Base-by-base conservation (phyloP, 2,329 filamentous ascomycete genomes). In the Huntiella savannae region DNA sequence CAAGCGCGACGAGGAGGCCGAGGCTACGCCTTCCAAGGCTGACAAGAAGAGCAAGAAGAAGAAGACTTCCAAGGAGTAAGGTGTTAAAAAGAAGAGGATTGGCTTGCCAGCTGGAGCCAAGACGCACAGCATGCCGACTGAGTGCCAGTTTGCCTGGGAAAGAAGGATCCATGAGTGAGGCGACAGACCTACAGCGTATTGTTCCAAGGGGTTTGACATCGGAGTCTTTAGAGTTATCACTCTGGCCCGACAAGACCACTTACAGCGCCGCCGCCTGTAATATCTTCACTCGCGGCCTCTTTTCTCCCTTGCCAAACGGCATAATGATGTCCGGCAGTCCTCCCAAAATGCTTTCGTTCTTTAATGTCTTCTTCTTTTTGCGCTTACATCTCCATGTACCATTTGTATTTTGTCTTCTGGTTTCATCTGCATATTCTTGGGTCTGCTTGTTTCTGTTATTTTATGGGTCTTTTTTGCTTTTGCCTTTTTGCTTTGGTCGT, bases 1-100 rank as follows among this genome's bases (percentile, higher is more conserved):
- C 32, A 83, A 84, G 72, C 73, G 78, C 59, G 82, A 82, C 66
- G 69, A 70, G 50, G 75, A 75, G 42, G 80, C 75, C 50, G 51
- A 55, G 63, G 67, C 49, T 13, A 48, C 48, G 33, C 45, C 48
- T 19, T 44, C 70, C 58, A 79, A 79, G 68, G 70, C 71, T 61
- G 68, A 74, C 59, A 74, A 70, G 61, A 65, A 69, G 58, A 62
- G 64, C 54, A 68, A 68, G 61, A 66, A 67, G 61, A 63, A 66
- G 63, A 65, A 64, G 61, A 49, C 46, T 38, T 12, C 35, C 15
- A 49, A 51, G 46, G 46, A 51, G 40, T 51, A 51, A 28, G 22
- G 22, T 28, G 22, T 28, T 28, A 28, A 46, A 43, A 19, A 22
- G 36, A 48, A 45, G 12, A 19, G 22, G 28, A 17, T 34, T 33